phyloP scores from a whole-genome alignment of 1,284 basidiomycete species.

The Pseudozyma thailandica region DNA sequence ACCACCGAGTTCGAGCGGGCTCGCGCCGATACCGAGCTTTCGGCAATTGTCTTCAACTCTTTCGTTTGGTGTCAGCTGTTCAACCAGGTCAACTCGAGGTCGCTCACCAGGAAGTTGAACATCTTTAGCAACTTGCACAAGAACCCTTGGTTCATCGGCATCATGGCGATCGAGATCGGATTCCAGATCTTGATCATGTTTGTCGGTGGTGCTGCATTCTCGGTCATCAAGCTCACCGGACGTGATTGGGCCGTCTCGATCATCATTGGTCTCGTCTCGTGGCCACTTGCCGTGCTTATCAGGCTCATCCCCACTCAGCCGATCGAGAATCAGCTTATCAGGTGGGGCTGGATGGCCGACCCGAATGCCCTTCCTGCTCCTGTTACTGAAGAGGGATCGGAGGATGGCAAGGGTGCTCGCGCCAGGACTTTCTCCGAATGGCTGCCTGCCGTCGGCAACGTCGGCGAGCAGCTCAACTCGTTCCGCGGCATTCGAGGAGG shows the following conservation, averaged over 20 bases:
- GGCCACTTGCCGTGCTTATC: constrained; percentile 86
- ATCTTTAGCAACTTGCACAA: constrained; percentile 83
- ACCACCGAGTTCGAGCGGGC: constrained; percentile 69
- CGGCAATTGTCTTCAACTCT: constrained; percentile 92
- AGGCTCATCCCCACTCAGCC: constrained; percentile 84
- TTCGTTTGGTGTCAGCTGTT: constrained; percentile 84
- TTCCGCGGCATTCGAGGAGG: constrained; percentile 72
- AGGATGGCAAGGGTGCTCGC: constrained; percentile 70
- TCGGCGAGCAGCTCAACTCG: constrained; percentile 54
- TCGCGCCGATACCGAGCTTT: constrained; percentile 72
- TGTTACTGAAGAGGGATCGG: constrained; percentile 18
- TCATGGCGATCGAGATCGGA: constrained; percentile 85
- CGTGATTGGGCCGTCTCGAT: constrained; percentile 94
- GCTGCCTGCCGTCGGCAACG: constrained; percentile 76
- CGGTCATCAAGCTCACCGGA: constrained; percentile 80
- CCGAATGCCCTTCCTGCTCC: constrained; percentile 76
- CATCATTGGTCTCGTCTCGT: constrained; percentile 83
- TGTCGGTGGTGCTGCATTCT: constrained; percentile 89
- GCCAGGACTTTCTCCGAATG: constrained; percentile 73
- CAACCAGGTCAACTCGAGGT: constrained; percentile 91
- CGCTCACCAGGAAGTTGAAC: constrained; percentile 86
- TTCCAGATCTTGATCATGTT: constrained; percentile 90
- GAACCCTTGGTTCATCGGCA: constrained; percentile 88
- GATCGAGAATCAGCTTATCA: constrained; percentile 79
- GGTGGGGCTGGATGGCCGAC: constrained; percentile 76